Percentiles rank a stretch among this genome's conserved stretches.
These are phyloP conservation scores for Trichoderma sp. DNA, from an alignment of 2,329 filamentous ascomycete genomes.

Conservation along the genomic window DNA sequence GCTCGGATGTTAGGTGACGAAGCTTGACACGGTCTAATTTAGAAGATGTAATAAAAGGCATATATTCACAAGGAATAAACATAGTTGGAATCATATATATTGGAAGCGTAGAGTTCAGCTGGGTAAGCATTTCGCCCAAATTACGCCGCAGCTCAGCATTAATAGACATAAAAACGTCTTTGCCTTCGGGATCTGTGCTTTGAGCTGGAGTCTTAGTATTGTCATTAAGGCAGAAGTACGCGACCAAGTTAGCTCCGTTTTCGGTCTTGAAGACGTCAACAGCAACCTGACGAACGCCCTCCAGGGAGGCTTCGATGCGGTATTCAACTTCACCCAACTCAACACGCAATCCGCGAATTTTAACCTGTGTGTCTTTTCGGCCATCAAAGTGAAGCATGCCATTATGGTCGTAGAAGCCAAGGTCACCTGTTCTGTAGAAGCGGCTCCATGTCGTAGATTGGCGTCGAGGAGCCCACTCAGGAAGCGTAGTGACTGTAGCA, in stretches of 20 bases:
- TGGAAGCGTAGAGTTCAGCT: slow-evolving; percentile 17
- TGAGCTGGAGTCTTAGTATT: not conserved
- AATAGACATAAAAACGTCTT: not conserved
- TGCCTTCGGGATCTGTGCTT: not conserved
- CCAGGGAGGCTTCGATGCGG: not conserved
- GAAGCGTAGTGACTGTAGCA: not conserved
- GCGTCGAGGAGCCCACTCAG: not conserved
- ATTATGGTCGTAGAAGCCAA: slow-evolving; percentile 40
- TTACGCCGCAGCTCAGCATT: not conserved
- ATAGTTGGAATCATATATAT: slow-evolving; percentile 42
- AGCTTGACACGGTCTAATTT: slow-evolving; percentile 18
- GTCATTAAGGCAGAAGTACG: not conserved
- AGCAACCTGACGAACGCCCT: not conserved
- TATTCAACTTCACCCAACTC: slow-evolving; percentile 39
- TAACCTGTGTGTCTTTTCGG: slow-evolving; percentile 56
- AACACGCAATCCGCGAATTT: slow-evolving; percentile 56
- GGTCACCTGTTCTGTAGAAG: slow-evolving; percentile 47
- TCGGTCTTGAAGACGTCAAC: slow-evolving; percentile 16
- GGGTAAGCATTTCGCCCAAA: not conserved
- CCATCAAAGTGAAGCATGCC: slow-evolving; percentile 44
- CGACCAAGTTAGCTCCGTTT: not conserved
- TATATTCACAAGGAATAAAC: slow-evolving; percentile 39
- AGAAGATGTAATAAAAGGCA: slow-evolving; percentile 29
- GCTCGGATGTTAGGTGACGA: not conserved
- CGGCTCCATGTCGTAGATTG: slow-evolving; percentile 18